Conservation (phyloP, 306 rosid genomes). For the Cucumis melo region DNA sequence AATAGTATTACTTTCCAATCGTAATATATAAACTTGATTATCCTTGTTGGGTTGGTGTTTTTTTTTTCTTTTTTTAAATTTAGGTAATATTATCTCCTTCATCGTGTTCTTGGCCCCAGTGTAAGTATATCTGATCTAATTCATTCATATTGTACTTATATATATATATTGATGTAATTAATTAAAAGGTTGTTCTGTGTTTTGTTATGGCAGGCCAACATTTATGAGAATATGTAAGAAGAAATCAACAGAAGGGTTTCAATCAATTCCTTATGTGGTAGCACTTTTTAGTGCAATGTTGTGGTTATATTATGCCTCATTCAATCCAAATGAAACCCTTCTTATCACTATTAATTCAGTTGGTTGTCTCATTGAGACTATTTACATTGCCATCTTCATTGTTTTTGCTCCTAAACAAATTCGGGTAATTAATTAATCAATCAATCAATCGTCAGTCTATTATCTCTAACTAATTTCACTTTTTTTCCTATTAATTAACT, state of each 20-base stretch:
- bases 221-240: constrained; percentile 58
- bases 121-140: constrained; percentile 27
- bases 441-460: no score
- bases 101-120: constrained; percentile 75
- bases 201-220: constrained; percentile 38
- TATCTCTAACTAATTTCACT: no score
- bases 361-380: constrained; percentile 65
- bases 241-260: constrained; percentile 89
- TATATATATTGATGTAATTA: not conserved
- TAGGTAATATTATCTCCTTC: constrained; percentile 72
- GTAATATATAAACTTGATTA: not conserved
- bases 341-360: constrained; percentile 62
- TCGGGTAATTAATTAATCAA: constrained; percentile 24
- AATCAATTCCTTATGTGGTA: constrained; percentile 72
- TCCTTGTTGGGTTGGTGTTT: not conserved
- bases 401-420: constrained; percentile 56
- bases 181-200: not conserved
- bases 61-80: not conserved
- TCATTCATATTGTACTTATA: no score
- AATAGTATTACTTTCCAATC: no score
- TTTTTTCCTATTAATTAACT: no score
- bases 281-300: constrained; percentile 86
- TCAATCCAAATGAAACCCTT: constrained; percentile 52
- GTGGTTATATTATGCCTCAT: constrained; percentile 78
- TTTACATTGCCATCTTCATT: constrained; percentile 59